A percentile compares a stretch with the other conserved stretches of the same genome.
phyloP scores from a whole-genome alignment of 345 rosid species.

The Barbarea vulgaris region DNA sequence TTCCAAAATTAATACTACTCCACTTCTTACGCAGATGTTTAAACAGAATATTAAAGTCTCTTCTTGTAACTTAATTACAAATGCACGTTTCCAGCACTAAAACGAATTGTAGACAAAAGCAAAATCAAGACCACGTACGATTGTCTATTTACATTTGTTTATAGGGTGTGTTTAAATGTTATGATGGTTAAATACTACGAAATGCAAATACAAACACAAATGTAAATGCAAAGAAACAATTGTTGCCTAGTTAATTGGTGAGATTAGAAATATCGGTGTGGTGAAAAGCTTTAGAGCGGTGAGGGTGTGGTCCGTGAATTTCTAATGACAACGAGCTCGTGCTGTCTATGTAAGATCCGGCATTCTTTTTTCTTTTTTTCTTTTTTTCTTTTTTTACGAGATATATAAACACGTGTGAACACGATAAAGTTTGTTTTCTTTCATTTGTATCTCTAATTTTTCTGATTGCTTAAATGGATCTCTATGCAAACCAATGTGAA shows the following conservation, averaged over 20 bases:
- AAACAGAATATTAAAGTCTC: not conserved
- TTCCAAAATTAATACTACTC: not conserved
- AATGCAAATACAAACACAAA: not conserved
- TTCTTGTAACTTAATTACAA: not conserved
- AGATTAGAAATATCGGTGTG: not conserved
- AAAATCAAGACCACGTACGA: not conserved
- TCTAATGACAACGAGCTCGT: not conserved
- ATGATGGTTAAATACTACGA: not conserved
- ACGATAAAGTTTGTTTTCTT: not conserved
- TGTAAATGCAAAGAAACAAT: not conserved
- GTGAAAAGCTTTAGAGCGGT: not conserved
- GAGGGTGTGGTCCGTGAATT: not conserved
- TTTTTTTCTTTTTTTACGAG: not conserved
- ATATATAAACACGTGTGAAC: not conserved
- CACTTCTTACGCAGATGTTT: not conserved
- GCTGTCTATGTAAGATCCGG: not conserved
- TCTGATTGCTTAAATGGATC: not conserved
- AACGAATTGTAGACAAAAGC: not conserved
- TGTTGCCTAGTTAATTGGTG: not conserved
- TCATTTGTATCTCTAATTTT: not conserved
- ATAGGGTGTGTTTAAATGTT: not conserved
- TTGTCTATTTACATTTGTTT: not conserved
- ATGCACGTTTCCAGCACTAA: not conserved
- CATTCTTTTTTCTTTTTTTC: not conserved
- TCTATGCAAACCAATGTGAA: not conserved